Evolutionary conservation across 1,139 yeast genomes (phyloP).

Genomic region (Yamadazyma trypodendri): DNA sequence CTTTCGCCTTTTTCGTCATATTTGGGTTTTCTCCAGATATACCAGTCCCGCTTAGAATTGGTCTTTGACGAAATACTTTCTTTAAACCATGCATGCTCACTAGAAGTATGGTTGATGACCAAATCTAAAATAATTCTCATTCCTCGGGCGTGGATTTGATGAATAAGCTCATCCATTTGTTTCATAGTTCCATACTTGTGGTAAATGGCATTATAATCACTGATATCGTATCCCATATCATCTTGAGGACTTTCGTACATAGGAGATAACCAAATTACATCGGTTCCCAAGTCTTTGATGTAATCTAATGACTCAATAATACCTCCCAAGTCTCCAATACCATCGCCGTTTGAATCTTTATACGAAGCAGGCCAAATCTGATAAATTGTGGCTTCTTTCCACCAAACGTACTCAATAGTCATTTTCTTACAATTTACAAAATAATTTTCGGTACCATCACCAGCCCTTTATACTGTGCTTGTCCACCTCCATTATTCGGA

Average conservation of each 20-base stretch:
- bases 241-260: constrained; percentile 58
- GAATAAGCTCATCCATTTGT: constrained; percentile 48
- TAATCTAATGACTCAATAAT: constrained; percentile 51
- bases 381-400: constrained; percentile 56
- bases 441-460: no score
- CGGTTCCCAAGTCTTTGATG: constrained; percentile 49
- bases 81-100: constrained; percentile 55
- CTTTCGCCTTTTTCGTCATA: constrained; percentile 47
- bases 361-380: constrained; percentile 62
- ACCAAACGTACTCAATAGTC: constrained; percentile 32
- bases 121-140: constrained; percentile 53
- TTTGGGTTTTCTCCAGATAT: constrained; percentile 51
- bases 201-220: constrained; percentile 51
- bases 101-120: constrained; percentile 58
- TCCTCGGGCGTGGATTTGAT: constrained; percentile 46
- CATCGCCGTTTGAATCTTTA: constrained; percentile 57
- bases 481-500: no score
- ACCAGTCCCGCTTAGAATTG: constrained; percentile 61
- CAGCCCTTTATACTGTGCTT: no score
- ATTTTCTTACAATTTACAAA: not conserved
- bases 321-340: constrained; percentile 56
- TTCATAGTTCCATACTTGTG: constrained; percentile 52
- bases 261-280: constrained; percentile 56
- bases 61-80: constrained; percentile 50
- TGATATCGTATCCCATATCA: constrained; percentile 63